Evolutionary conservation across 345 rosid genomes (phyloP).

Genomic region (Lepidium africanum): DNA sequence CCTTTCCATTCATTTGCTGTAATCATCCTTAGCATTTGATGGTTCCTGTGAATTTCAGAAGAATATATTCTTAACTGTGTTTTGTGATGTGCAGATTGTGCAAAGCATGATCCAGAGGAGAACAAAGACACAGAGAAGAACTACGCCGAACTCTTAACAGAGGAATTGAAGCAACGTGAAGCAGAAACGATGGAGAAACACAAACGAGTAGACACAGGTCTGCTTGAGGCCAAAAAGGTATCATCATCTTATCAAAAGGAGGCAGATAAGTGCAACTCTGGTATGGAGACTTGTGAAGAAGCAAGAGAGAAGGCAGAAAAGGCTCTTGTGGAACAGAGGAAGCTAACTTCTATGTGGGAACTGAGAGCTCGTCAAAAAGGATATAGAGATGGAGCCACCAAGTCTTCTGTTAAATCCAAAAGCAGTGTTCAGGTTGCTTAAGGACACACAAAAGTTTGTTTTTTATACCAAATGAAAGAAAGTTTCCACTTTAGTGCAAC

Average conservation of each 20-base stretch:
- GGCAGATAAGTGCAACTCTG: slow-evolving; percentile 95
- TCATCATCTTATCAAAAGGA: slow-evolving; percentile 92
- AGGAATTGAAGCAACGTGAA: slow-evolving; percentile 81
- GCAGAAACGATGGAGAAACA: slow-evolving; percentile 74
- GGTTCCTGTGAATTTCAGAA: not conserved
- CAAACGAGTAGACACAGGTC: slow-evolving; percentile 56
- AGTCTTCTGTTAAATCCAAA: slow-evolving; percentile 39
- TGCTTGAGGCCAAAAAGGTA: slow-evolving; percentile 93
- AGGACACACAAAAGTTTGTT: not conserved
- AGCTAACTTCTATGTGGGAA: slow-evolving; percentile 70
- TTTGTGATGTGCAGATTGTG: slow-evolving; percentile 42
- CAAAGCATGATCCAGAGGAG: slow-evolving; percentile 78
- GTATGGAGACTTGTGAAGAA: slow-evolving; percentile 98
- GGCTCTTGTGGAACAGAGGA: slow-evolving; percentile 65
- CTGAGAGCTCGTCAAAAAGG: slow-evolving; percentile 79
- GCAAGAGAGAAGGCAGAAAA: slow-evolving; percentile 84
- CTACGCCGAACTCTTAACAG: slow-evolving; percentile 62
- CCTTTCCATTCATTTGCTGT: not conserved
- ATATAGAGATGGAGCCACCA: slow-evolving; percentile 61
- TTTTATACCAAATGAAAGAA: not conserved
- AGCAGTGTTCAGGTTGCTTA: slow-evolving; percentile 45
- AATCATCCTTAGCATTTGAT: not conserved
- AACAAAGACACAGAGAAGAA: slow-evolving; percentile 82
- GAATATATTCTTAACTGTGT: not conserved
- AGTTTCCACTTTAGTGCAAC: not conserved